These are phyloP conservation scores for Picochlorum sp. DNA, from an alignment of 139 green algal genomes.

Conservation along the genomic window DNA sequence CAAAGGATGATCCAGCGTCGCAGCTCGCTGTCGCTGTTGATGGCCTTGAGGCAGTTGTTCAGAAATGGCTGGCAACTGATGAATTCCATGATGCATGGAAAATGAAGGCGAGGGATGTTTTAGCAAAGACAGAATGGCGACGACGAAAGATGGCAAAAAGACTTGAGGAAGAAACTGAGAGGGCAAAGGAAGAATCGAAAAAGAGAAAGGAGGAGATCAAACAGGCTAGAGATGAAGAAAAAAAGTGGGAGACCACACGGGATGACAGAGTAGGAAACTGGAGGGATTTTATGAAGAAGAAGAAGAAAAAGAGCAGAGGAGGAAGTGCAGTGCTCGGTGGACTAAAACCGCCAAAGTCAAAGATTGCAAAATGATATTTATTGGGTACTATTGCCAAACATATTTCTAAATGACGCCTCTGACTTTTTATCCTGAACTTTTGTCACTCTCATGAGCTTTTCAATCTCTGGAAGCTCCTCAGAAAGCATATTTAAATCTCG, in stretches of 20 bases:
- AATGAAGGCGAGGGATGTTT: slow-evolving; percentile 65
- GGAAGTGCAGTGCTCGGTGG: slow-evolving; percentile 19
- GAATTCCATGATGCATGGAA: slow-evolving; percentile 83
- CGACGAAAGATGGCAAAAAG: slow-evolving; percentile 66
- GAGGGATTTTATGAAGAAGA: slow-evolving; percentile 62
- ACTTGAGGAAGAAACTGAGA: slow-evolving; percentile 56
- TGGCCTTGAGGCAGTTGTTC: slow-evolving; percentile 55
- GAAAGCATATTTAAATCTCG: not conserved
- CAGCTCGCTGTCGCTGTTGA: slow-evolving; percentile 60
- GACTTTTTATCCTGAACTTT: not conserved
- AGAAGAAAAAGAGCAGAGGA: slow-evolving; percentile 30
- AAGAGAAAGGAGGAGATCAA: slow-evolving; percentile 65
- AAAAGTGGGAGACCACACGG: slow-evolving; percentile 73
- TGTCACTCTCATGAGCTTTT: not conserved
- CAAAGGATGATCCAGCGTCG: slow-evolving; percentile 74
- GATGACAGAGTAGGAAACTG: slow-evolving; percentile 68
- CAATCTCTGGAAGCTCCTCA: slow-evolving; percentile 8
- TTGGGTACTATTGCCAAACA: slow-evolving; percentile 17
- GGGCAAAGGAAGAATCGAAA: slow-evolving; percentile 33
- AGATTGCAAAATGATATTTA: slow-evolving; percentile 18
- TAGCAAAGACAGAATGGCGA: slow-evolving; percentile 69
- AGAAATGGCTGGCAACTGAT: slow-evolving; percentile 59
- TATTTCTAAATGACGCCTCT: slow-evolving; percentile 15
- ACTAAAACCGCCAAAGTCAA: slow-evolving; percentile 51
- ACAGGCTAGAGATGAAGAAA: slow-evolving; percentile 50